phyloP scores from a whole-genome alignment of 208 protist genomes.

The Leishmania major region DNA sequence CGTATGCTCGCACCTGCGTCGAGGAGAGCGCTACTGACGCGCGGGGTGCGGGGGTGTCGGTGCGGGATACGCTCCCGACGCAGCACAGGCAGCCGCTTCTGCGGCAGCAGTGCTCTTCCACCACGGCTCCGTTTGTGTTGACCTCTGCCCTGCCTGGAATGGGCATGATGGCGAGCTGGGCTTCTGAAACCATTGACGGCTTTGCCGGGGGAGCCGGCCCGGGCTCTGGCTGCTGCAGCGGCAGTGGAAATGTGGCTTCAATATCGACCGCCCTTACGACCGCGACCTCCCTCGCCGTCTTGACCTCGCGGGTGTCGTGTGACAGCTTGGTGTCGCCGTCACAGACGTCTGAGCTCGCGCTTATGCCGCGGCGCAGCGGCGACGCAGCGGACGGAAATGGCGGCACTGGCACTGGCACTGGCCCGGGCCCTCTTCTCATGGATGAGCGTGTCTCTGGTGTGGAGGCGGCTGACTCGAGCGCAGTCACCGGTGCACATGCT shows the following conservation, averaged over 20 bases:
- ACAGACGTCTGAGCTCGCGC: neutral
- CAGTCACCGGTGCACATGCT: neutral
- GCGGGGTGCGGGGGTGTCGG: slow-evolving; percentile 15
- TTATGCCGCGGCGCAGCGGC: neutral
- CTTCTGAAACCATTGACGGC: neutral
- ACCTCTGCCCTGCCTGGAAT: neutral
- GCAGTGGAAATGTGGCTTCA: neutral
- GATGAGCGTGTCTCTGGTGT: neutral
- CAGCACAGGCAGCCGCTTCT: neutral
- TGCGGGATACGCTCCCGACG: slow-evolving; percentile 3
- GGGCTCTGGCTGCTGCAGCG: neutral
- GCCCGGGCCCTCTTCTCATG: neutral
- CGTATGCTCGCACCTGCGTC: slow-evolving; percentile 18
- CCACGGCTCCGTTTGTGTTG: neutral
- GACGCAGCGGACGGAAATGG: neutral
- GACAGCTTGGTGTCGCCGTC: neutral
- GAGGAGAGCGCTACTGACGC: slow-evolving; percentile 12
- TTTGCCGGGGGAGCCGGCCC: neutral
- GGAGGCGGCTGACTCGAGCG: neutral
- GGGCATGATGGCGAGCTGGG: neutral
- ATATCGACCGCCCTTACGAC: neutral
- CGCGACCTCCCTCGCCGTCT: neutral
- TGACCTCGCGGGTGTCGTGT: neutral
- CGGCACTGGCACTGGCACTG: neutral
- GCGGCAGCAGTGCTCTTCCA: neutral